These are phyloP conservation scores for Scedosporium boydii DNA, from an alignment of 2,329 filamentous ascomycete genomes.

Conservation along the genomic window DNA sequence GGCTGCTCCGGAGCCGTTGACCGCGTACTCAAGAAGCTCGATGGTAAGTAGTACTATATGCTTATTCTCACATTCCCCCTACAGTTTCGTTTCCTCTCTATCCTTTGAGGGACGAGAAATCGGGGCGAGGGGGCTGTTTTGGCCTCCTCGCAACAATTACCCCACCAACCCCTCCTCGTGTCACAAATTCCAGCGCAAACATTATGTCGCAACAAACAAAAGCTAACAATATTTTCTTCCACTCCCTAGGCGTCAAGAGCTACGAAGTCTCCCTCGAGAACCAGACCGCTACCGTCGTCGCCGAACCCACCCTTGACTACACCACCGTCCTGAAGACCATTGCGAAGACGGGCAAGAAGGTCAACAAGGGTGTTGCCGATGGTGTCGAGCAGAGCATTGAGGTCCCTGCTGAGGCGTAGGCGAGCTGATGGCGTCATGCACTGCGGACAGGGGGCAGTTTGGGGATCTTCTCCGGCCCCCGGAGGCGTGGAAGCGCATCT, in stretches of 20 bases:
- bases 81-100: not conserved
- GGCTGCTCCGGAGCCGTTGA: conserved; percentile 94
- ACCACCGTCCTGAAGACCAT: conserved; percentile 79
- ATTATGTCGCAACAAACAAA: not conserved
- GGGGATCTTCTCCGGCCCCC: not conserved
- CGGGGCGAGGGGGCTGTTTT: too few species aligned
- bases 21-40: conserved; percentile 82
- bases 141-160: not conserved
- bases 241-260: conserved; percentile 62
- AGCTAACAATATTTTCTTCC: not conserved
- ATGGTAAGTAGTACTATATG: conserved; percentile 49
- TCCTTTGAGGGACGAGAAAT: too few species aligned
- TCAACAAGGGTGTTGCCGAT: conserved; percentile 68
- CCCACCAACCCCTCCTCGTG: not conserved
- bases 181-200: not conserved
- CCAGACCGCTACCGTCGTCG: conserved; percentile 71
- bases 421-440: not conserved
- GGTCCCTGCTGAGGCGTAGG: conserved; percentile 25
- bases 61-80: not conserved
- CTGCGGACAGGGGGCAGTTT: not conserved
- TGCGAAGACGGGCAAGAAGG: conserved; percentile 89
- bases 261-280: conserved; percentile 81
- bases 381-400: conserved; percentile 47
- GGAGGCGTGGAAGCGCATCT: not conserved
- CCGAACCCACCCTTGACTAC: conserved; percentile 61